A percentile compares a stretch with the other conserved stretches of the same genome.
Evolutionary conservation across 371 early-diverging fungal species (phyloP).

Genomic region (Syncephalastrum monosporum): DNA sequence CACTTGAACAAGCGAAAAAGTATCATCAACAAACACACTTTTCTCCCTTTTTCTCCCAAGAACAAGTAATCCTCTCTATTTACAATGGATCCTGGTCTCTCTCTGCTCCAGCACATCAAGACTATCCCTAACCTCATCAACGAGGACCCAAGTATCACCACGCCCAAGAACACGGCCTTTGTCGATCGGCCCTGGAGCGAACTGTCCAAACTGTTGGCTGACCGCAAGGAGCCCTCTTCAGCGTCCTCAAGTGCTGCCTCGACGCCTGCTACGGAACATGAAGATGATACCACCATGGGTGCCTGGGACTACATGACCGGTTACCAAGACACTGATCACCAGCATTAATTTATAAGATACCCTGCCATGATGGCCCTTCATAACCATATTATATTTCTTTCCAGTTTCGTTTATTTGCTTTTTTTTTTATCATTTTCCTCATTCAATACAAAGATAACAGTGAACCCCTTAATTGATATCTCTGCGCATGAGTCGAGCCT

Average conservation of each 20-base stretch:
- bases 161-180: conserved; percentile 40
- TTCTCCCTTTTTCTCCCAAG: too few relatives aligned
- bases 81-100: conserved; percentile 43
- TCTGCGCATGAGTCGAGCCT: too few relatives aligned
- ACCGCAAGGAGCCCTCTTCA: too few relatives aligned
- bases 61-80: too few relatives aligned
- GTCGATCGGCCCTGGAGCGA: conserved; percentile 41
- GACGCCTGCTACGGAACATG: too few relatives aligned
- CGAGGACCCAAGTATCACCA: conserved; percentile 43
- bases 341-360: too few relatives aligned
- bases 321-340: conserved; percentile 14
- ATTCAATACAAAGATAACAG: conserved; percentile 1
- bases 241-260: too few relatives aligned
- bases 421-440: background rate
- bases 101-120: conserved; percentile 43
- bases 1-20: too few relatives aligned
- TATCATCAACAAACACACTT: too few relatives aligned
- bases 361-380: too few relatives aligned
- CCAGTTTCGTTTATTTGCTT: background rate
- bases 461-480: too few relatives aligned
- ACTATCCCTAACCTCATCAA: conserved; percentile 43
- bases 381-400: too few relatives aligned
- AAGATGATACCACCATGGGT: background rate
- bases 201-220: background rate
- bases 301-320: conserved; percentile 24